phyloP scores from a whole-genome alignment of 768 basidiomycete genomes.

The Filobasidium wieringae region DNA sequence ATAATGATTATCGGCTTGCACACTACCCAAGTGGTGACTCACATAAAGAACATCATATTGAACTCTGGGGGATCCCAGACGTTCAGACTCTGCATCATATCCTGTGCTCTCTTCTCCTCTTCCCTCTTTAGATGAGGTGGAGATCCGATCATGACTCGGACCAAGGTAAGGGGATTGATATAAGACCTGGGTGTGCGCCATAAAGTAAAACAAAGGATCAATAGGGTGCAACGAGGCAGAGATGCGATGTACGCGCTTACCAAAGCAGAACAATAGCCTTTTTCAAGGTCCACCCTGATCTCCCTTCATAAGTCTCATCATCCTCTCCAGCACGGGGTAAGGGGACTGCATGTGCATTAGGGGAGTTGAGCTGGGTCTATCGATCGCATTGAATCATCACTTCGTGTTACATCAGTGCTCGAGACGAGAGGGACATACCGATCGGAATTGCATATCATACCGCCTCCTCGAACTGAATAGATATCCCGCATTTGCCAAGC shows the following conservation, averaged over 20 bases:
- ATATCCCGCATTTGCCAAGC: constrained; percentile 28
- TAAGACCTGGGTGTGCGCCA: constrained; percentile 11
- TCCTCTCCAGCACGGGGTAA: constrained; percentile 16
- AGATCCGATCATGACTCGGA: neutral
- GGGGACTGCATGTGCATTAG: constrained; percentile 26
- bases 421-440: constrained; percentile 15
- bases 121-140: neutral
- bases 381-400: neutral
- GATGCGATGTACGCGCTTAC: neutral
- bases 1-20: neutral
- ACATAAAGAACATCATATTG: constrained; percentile 35
- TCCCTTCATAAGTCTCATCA: neutral
- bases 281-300: neutral
- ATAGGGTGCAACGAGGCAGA: neutral
- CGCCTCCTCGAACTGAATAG: constrained; percentile 33
- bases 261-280: constrained; percentile 5
- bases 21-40: constrained; percentile 4
- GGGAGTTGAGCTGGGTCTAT: constrained; percentile 26
- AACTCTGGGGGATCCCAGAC: constrained; percentile 39
- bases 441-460: constrained; percentile 35
- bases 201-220: neutral
- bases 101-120: constrained; percentile 13
- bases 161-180: constrained; percentile 19
- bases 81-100: constrained; percentile 28
- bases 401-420: neutral